Conservation (phyloP, 176 grass and related monocot genomes). For the Cocos nucifera region DNA sequence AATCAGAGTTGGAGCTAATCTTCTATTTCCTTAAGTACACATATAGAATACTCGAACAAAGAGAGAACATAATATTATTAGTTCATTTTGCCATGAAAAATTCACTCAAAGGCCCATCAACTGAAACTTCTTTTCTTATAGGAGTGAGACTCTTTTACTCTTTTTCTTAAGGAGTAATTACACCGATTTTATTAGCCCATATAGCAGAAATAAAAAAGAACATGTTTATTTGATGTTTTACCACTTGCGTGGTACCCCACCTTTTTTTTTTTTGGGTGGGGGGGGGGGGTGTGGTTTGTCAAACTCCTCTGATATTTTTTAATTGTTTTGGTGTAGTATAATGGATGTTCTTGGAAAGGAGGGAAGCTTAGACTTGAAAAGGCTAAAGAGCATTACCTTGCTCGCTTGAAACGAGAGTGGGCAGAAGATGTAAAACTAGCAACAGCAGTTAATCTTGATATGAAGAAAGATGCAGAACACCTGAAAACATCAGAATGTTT, state of each 20-base stretch:
- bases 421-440: slow-evolving; percentile 35
- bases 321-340: slow-evolving; percentile 50
- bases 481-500: slow-evolving; percentile 12
- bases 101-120: too few species aligned
- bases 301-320: not conserved
- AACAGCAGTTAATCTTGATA: slow-evolving; percentile 9
- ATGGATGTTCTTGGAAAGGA: slow-evolving; percentile 96
- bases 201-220: not conserved
- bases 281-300: not conserved
- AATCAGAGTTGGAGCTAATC: too few species aligned
- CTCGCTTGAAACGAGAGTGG: slow-evolving; percentile 69
- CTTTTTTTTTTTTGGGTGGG: too few species aligned
- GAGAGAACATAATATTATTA: too few species aligned
- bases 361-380: slow-evolving; percentile 72
- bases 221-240: not conserved
- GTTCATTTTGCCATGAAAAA: too few species aligned
- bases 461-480: slow-evolving; percentile 23
- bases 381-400: slow-evolving; percentile 87
- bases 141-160: too few species aligned
- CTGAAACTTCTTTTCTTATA: too few species aligned
- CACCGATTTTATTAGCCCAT: too few species aligned
- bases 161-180: too few species aligned
- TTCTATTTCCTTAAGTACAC: too few species aligned
- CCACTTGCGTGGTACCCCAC: too few species aligned
- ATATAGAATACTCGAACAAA: too few species aligned